These are phyloP conservation scores for Sphaerosporella brunnea DNA, from an alignment of 495 filamentous ascomycete genomes.

Conservation along the genomic window DNA sequence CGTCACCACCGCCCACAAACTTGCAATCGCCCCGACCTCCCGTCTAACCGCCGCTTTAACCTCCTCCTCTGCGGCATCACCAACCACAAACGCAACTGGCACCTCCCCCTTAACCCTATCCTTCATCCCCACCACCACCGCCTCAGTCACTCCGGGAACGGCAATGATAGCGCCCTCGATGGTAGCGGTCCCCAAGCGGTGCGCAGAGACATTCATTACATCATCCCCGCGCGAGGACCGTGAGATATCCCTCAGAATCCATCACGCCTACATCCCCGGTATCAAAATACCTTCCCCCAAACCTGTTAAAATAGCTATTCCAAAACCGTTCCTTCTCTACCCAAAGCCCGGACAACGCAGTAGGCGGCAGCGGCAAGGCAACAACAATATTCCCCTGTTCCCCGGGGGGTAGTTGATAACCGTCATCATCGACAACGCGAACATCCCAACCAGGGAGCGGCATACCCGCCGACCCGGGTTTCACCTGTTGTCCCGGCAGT, in stretches of 20 bases:
- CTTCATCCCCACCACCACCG: constrained; percentile 67
- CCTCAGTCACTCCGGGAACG: constrained; percentile 60
- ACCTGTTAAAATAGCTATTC: constrained; percentile 60
- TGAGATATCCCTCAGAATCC: constrained; percentile 53
- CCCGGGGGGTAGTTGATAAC: constrained; percentile 44
- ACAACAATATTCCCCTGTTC: constrained; percentile 85
- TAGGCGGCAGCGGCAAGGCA: constrained; percentile 61
- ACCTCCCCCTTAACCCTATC: constrained; percentile 75
- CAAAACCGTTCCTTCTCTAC: constrained; percentile 70
- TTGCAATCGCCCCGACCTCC: constrained; percentile 76
- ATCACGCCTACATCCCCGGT: constrained; percentile 81
- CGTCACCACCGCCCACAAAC: constrained; percentile 65
- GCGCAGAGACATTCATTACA: constrained; percentile 87
- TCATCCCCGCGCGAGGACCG: constrained; percentile 64
- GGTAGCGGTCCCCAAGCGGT: constrained; percentile 71
- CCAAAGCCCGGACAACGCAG: constrained; percentile 71
- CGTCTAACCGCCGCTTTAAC: constrained; percentile 70
- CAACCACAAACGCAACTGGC: constrained; percentile 73
- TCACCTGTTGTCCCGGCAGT: constrained; percentile 26
- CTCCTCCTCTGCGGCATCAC: constrained; percentile 31
- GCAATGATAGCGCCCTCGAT: constrained; percentile 82
- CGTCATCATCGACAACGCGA: constrained; percentile 61
- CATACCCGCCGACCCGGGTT: constrained; percentile 73
- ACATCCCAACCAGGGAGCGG: constrained; percentile 85
- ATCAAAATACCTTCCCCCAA: constrained; percentile 63